phyloP scores from a whole-genome alignment of 352 stramenopile genomes.

The Phytophthora europaea region DNA sequence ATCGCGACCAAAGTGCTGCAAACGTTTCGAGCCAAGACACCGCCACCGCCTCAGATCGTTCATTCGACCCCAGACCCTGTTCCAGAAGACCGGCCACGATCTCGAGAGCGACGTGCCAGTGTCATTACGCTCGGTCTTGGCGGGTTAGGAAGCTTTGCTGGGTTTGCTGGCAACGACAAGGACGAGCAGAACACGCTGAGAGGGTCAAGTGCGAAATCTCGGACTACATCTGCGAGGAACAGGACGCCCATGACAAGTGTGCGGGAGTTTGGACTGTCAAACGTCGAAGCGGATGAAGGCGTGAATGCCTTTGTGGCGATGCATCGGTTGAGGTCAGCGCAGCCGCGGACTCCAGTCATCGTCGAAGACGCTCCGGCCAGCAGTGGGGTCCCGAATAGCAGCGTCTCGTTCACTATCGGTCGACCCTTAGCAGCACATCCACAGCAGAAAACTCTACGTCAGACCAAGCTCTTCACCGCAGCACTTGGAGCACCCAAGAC shows the following conservation, averaged over 20 bases:
- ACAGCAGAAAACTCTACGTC: constrained; percentile 10
- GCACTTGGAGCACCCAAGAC: constrained; percentile 2
- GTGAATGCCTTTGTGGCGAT: constrained; percentile 28
- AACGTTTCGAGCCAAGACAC: constrained; percentile 26
- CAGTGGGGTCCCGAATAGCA: neutral
- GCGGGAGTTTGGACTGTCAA: constrained; percentile 7
- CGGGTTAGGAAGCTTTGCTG: constrained; percentile 18
- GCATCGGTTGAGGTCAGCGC: constrained; percentile 25
- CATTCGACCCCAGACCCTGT: neutral
- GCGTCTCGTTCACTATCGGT: constrained; percentile 9
- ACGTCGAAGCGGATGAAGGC: constrained; percentile 3
- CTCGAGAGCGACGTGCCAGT: constrained; percentile 37
- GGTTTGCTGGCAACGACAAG: neutral
- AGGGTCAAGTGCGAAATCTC: constrained; percentile 35
- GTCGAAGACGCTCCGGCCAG: constrained; percentile 12
- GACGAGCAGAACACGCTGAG: constrained; percentile 18
- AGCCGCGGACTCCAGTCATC: constrained; percentile 18
- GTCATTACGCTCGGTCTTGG: constrained; percentile 32
- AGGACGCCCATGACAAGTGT: constrained; percentile 12
- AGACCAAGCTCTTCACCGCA: constrained; percentile 13
- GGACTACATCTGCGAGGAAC: constrained; percentile 19
- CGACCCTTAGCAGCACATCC: neutral
- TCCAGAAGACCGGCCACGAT: constrained; percentile 9
- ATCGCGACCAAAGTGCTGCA: constrained; percentile 32
- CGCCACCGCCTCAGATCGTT: constrained; percentile 7